These are phyloP conservation scores for Corchorus olitorius DNA, from an alignment of 345 rosid species.

Conservation along the genomic window DNA sequence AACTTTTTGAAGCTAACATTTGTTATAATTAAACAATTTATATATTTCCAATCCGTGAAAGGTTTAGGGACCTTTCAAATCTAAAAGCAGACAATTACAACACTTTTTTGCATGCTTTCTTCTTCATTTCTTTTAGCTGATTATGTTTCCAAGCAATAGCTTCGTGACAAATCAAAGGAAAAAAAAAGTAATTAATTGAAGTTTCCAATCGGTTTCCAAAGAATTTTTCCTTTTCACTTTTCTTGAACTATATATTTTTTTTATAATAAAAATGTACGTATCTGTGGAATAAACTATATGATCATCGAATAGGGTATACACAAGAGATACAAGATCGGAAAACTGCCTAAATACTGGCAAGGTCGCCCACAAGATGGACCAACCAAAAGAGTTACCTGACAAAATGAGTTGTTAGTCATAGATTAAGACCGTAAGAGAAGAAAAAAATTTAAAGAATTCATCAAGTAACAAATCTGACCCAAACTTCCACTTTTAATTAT, in stretches of 20 bases:
- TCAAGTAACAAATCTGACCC: no score
- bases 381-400: slow-evolving; percentile 1
- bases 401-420: background rate
- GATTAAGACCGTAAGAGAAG: background rate
- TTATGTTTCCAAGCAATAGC: background rate
- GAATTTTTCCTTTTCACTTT: background rate
- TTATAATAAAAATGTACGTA: background rate
- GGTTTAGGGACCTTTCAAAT: background rate
- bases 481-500: no score
- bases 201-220: slow-evolving; percentile 5
- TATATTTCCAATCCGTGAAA: background rate
- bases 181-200: background rate
- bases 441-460: no score
- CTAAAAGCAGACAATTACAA: background rate
- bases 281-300: background rate
- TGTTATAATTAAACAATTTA: background rate
- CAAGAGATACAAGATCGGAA: background rate
- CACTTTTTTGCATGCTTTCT: slow-evolving; percentile 4
- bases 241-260: no score
- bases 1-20: background rate
- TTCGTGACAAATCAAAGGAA: background rate
- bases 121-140: background rate
- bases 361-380: background rate
- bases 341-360: background rate
- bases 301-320: background rate